phyloP scores from a whole-genome alignment of 139 green algal species.

The Coelastrella sp. region DNA sequence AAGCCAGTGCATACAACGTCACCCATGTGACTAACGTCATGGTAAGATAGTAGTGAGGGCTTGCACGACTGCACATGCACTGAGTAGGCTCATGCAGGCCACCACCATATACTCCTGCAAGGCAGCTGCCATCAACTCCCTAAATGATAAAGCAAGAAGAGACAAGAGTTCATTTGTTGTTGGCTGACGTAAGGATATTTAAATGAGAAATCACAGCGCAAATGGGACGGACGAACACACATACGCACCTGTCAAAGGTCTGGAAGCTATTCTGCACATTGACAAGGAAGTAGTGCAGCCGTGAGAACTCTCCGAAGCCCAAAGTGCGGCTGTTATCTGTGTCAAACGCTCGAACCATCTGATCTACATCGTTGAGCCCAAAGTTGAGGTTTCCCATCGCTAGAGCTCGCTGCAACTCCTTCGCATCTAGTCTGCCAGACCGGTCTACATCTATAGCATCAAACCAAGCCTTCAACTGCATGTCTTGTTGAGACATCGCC shows the following conservation, averaged over 20 bases:
- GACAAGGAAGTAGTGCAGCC: slow-evolving; percentile 69
- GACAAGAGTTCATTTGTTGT: no score
- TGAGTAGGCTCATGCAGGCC: no score
- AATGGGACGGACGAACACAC: no score
- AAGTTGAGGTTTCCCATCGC: slow-evolving; percentile 34
- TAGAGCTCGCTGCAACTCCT: slow-evolving; percentile 50
- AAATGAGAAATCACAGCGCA: no score
- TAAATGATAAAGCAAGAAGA: no score
- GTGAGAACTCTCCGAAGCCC: slow-evolving; percentile 51
- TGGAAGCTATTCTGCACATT: slow-evolving; percentile 58
- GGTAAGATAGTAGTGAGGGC: no score
- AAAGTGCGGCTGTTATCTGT: slow-evolving; percentile 50
- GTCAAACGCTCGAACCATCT: slow-evolving; percentile 54
- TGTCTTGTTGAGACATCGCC: slow-evolving; percentile 3
- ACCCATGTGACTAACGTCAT: no score
- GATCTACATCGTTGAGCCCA: slow-evolving; percentile 30
- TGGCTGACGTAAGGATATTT: no score
- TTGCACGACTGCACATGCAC: no score
- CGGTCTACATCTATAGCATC: slow-evolving; percentile 45
- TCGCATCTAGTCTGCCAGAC: slow-evolving; percentile 37
- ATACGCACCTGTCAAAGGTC: slow-evolving; percentile 32
- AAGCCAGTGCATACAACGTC: no score
- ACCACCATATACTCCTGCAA: no score
- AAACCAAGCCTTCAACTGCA: slow-evolving; percentile 36
- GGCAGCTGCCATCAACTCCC: no score